Conservation (phyloP, 2,329 filamentous ascomycete genomes). For the Colletotrichum sp. region DNA sequence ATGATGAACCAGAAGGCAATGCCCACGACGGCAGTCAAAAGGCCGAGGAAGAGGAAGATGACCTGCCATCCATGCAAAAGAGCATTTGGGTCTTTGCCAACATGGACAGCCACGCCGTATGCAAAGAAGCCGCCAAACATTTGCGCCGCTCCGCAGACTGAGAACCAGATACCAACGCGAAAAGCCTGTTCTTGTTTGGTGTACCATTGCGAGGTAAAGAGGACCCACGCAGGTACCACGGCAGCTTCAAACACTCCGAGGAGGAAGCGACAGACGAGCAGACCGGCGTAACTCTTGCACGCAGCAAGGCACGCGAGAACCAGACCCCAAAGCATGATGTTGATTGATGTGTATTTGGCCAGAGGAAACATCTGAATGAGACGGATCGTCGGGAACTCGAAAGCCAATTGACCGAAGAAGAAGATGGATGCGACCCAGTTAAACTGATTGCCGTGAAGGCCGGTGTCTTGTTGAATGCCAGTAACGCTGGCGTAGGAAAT, state of each 20-base stretch:
- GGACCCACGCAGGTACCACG: constrained; percentile 71
- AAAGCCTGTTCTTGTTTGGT: constrained; percentile 71
- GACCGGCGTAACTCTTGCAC: constrained; percentile 62
- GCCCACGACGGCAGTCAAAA: constrained; percentile 55
- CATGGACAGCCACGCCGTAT: constrained; percentile 54
- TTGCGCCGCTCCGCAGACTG: constrained; percentile 51
- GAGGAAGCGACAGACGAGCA: constrained; percentile 70
- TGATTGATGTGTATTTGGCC: constrained; percentile 39
- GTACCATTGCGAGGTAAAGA: constrained; percentile 76
- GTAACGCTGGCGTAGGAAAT: constrained; percentile 62
- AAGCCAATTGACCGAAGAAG: constrained; percentile 39
- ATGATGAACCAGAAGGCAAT: constrained; percentile 54
- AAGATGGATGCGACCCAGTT: constrained; percentile 44
- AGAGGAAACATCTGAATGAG: constrained; percentile 42
- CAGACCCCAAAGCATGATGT: constrained; percentile 38
- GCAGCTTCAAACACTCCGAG: constrained; percentile 72
- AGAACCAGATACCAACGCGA: constrained; percentile 71
- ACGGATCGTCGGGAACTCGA: constrained; percentile 41
- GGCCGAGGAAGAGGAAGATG: constrained; percentile 57
- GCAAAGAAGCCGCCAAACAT: constrained; percentile 44
- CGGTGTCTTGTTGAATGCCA: constrained; percentile 53
- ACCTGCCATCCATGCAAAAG: constrained; percentile 70
- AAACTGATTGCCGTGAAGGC: constrained; percentile 44
- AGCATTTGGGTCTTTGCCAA: constrained; percentile 35
- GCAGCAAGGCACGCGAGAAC: constrained; percentile 66